Conservation (phyloP, 176 grass and related monocot species). For the Raddia guianensis region DNA sequence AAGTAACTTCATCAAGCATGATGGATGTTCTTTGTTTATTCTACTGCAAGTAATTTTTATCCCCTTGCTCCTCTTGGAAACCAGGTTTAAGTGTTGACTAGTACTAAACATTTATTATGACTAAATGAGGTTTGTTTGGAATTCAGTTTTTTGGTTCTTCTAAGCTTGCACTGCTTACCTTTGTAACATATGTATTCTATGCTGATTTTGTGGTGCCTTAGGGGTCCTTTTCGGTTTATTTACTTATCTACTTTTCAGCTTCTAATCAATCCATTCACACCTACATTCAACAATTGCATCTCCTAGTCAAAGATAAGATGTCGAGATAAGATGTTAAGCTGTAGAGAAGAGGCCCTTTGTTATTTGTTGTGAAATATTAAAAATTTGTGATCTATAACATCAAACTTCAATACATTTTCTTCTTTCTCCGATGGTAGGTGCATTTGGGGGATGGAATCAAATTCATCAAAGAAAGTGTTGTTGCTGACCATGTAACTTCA, state of each 20-base stretch:
- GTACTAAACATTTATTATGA: background rate
- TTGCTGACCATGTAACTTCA: conserved; percentile 28
- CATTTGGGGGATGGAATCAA: conserved; percentile 82
- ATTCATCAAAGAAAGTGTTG: conserved; percentile 57
- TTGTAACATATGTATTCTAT: background rate
- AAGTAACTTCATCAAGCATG: background rate
- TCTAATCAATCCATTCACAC: too few relatives aligned
- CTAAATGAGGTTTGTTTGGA: background rate
- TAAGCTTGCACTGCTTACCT: background rate
- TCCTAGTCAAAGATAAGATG: too few relatives aligned
- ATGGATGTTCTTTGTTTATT: conserved; percentile 6
- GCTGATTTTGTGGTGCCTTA: background rate
- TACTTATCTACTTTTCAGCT: too few relatives aligned
- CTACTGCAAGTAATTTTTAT: conserved; percentile 1
- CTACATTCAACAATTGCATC: too few relatives aligned
- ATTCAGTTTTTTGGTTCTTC: background rate
- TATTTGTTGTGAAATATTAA: background rate
- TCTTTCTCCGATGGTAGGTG: conserved; percentile 52
- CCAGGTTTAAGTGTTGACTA: background rate
- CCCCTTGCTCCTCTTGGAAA: background rate
- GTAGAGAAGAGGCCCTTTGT: too few relatives aligned
- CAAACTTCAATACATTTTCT: background rate
- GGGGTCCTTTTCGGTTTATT: too few relatives aligned
- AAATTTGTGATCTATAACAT: background rate
- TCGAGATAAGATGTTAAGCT: too few relatives aligned